Percentiles rank a stretch among this genome's conserved stretches.
Evolutionary conservation across 306 rosid species (phyloP).

Genomic region (Glycyrrhiza uralensis): DNA sequence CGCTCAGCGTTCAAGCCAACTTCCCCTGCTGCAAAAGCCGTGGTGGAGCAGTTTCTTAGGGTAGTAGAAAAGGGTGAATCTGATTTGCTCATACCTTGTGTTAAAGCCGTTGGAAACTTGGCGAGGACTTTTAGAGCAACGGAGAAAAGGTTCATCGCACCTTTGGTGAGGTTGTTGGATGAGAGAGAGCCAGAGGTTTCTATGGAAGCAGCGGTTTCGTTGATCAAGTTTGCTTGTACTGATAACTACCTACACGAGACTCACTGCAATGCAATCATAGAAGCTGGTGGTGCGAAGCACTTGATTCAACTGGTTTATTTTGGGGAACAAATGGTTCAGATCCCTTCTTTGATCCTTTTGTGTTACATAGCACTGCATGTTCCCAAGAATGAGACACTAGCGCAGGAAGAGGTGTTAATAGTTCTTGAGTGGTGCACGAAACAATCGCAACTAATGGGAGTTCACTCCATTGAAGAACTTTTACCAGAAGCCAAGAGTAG

Average conservation of each 20-base stretch:
- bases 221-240: conserved; percentile 58
- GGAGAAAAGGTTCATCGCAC: conserved; percentile 53
- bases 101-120: conserved; percentile 56
- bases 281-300: conserved; percentile 66
- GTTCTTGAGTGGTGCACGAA: conserved; percentile 77
- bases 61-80: conserved; percentile 36
- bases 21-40: conserved; percentile 72
- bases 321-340: conserved; percentile 60
- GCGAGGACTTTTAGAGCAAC: conserved; percentile 78
- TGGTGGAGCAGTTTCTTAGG: conserved; percentile 52
- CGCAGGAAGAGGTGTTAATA: conserved; percentile 69
- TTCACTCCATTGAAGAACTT: conserved; percentile 25
- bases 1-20: conserved; percentile 79
- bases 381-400: conserved; percentile 69
- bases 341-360: conserved; percentile 53
- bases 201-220: conserved; percentile 50
- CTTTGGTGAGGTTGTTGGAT: conserved; percentile 63
- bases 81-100: conserved; percentile 50
- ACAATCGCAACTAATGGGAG: conserved; percentile 47
- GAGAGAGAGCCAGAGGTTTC: conserved; percentile 50
- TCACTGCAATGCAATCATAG: conserved; percentile 76
- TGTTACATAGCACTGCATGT: conserved; percentile 62
- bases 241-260: conserved; percentile 66
- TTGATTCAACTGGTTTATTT: conserved; percentile 65
- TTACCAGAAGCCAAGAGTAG: conserved; percentile 78